Conservation (phyloP, 495 filamentous ascomycete genomes). For the Neurospora pannonica region DNA sequence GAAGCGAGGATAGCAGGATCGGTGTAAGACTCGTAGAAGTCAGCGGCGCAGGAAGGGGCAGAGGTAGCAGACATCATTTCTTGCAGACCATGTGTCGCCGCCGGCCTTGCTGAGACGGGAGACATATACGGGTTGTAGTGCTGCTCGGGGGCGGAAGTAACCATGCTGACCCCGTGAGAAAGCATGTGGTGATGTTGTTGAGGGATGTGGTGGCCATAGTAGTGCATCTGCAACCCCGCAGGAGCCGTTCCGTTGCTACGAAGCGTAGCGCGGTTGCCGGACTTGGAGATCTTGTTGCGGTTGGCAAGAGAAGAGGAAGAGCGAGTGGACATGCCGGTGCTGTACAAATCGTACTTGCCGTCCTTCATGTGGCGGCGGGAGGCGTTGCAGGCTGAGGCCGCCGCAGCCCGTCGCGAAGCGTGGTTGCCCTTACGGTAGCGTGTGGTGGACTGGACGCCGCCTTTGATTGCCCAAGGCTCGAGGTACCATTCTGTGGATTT, state of each 20-base stretch:
- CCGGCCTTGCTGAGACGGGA: background rate
- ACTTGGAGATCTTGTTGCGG: background rate
- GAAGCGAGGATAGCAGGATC: background rate
- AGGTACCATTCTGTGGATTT: conserved; percentile 36
- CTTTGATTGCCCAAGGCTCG: conserved; percentile 25
- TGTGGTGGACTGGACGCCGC: conserved; percentile 38
- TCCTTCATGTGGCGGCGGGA: background rate
- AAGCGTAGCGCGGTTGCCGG: background rate
- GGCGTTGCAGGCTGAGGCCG: background rate
- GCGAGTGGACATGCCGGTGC: background rate
- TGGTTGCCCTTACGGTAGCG: conserved; percentile 35
- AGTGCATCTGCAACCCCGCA: background rate
- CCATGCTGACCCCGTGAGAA: background rate
- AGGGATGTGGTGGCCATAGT: background rate
- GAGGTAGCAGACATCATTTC: background rate
- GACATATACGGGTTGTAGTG: conserved; percentile 1
- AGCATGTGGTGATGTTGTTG: background rate
- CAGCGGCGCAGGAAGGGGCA: background rate
- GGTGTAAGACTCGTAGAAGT: background rate
- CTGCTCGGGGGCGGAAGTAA: background rate
- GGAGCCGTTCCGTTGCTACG: background rate
- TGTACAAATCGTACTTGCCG: background rate
- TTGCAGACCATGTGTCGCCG: background rate
- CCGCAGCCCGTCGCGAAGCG: conserved; percentile 6
- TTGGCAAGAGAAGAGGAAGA: background rate